Conservation (phyloP, 441 rosid species). For the Pelargonium citronellum region DNA sequence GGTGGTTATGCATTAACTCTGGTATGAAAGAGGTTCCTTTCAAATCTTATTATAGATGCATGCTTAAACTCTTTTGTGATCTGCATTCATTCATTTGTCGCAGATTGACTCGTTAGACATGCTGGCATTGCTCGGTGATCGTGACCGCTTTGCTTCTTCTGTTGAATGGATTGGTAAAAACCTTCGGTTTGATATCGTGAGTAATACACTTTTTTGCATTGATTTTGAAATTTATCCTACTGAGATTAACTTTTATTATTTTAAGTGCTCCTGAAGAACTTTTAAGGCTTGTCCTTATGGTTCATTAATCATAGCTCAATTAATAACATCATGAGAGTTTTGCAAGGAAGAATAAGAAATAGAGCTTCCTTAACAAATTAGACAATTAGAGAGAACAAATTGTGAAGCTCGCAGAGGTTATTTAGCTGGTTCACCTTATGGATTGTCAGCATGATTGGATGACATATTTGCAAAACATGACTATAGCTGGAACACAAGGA, state of each 20-base stretch:
- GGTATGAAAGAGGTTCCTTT: slow-evolving; percentile 33
- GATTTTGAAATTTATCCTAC: slow-evolving; percentile 9
- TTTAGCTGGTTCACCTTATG: background rate
- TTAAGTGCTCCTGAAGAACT: background rate
- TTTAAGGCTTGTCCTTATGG: background rate
- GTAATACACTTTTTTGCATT: slow-evolving; percentile 29
- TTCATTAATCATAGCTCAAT: background rate
- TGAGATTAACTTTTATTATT: slow-evolving; percentile 11
- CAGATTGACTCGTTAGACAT: slow-evolving; percentile 95
- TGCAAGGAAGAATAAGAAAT: background rate
- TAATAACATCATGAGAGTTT: background rate
- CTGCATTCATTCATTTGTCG: slow-evolving; percentile 17
- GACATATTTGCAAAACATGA: background rate
- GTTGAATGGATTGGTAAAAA: slow-evolving; percentile 97
- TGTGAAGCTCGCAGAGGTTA: background rate
- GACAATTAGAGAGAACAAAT: background rate
- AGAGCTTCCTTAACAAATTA: background rate
- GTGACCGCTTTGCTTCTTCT: slow-evolving; percentile 61
- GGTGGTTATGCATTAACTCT: slow-evolving; percentile 95
- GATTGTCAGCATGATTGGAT: background rate
- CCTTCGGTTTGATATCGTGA: slow-evolving; percentile 95
- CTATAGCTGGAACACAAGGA: background rate
- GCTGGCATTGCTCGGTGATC: slow-evolving; percentile 82
- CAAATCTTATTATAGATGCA: background rate
- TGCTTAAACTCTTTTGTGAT: slow-evolving; percentile 13